A percentile compares a stretch with the other conserved stretches of the same genome.
These are phyloP conservation scores for Cryptosporidium felis DNA, from an alignment of 169 alveolate genomes.

Conservation along the genomic window DNA sequence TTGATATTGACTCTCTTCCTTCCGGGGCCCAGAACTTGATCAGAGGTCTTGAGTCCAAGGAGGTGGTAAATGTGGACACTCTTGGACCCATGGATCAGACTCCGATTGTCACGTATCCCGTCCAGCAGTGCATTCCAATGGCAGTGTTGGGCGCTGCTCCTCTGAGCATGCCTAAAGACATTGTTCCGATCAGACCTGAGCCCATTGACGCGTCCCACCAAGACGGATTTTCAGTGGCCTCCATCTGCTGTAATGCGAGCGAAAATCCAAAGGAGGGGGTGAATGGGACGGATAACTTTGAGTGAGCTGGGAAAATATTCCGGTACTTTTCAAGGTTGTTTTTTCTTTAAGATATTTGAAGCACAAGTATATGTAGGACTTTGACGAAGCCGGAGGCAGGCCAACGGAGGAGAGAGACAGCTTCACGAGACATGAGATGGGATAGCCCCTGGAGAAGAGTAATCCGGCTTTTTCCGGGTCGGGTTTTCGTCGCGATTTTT, in stretches of 20 bases:
- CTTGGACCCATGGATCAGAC: constrained; percentile 70
- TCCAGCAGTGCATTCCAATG: constrained; percentile 70
- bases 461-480: too few relatives aligned
- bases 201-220: constrained; percentile 61
- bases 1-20: constrained; percentile 67
- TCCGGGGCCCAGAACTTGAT: constrained; percentile 68
- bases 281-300: not conserved
- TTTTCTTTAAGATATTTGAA: too few relatives aligned
- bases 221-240: constrained; percentile 52
- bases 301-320: too few relatives aligned
- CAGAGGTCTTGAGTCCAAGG: constrained; percentile 65
- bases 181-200: constrained; percentile 66
- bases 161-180: constrained; percentile 55
- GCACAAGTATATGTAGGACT: too few relatives aligned
- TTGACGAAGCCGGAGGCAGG: too few relatives aligned
- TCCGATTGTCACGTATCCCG: constrained; percentile 67
- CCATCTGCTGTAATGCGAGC: constrained; percentile 69
- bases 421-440: too few relatives aligned
- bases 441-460: too few relatives aligned
- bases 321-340: too few relatives aligned
- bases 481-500: too few relatives aligned
- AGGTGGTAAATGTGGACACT: constrained; percentile 53
- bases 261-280: constrained; percentile 41
- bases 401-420: too few relatives aligned
- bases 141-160: constrained; percentile 73